Base-by-base conservation (phyloP, 176 grass and related monocot genomes). In the Aechmea fasciata region DNA sequence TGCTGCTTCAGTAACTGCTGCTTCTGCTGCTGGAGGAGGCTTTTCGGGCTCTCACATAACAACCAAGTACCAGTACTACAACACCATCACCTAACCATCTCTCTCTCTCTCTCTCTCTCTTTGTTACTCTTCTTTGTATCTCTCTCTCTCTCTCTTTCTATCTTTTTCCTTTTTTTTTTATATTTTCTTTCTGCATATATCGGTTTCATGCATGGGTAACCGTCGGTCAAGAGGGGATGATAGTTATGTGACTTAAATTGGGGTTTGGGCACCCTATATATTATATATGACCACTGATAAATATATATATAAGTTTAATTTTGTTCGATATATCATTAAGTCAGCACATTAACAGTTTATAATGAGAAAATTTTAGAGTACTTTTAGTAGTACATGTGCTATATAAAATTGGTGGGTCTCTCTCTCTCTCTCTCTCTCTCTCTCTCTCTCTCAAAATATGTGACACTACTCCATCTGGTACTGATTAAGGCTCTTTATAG, bases 131-230 rank as follows among this genome's bases (percentile, higher is more conserved):
- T 64, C 18, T 49, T 11, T 63, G 24, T 11, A n/a, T 29, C 41
- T 52, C 69, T 69, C 33, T 49, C 17, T 57, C 33, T 81, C 63
- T 72, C 69, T 75, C 73, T 74, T 64, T 71, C 59, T 64, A 70
- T 80, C 76, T 91, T 69, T 41, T 0, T 41, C 6, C 3, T 33
- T 7, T 7, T 41, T 41, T 41, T 41, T 26, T 26, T 26, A 26
- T 5, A 7, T 41, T 41, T 41, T 81, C 64, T 61, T 48, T 79
- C 71, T 88, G 83, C 74, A 82, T 82, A 61, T 3, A 75, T 88
- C 79, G 78, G 83, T 92, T 87, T 87, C 49, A 96, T 92, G 84
- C 87, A 93, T 93, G 87, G 85, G 93, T 90, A 84, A 73, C 71
- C 84, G 82, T 83, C 86, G 88, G 83, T 85, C 84, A 82, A 89